A percentile compares a stretch with the other conserved stretches of the same genome.
These are phyloP conservation scores for Nicotiana otophora DNA, from an alignment of 257 asterid species.

Conservation along the genomic window DNA sequence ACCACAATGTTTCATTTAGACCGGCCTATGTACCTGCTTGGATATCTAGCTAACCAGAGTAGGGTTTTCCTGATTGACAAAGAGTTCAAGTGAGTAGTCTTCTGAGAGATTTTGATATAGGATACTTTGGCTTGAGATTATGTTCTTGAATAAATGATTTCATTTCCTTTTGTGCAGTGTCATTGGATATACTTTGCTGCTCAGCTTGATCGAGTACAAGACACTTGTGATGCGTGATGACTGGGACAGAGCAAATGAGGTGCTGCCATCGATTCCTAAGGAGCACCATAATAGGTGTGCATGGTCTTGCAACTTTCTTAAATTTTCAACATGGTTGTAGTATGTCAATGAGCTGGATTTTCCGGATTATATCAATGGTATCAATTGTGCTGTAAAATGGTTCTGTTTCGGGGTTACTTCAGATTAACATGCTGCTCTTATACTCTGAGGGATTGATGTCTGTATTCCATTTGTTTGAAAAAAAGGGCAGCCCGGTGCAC, in stretches of 20 bases:
- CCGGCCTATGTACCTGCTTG: constrained; percentile 96
- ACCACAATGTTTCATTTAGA: constrained; percentile 98
- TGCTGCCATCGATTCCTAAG: constrained; percentile 81
- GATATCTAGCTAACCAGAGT: constrained; percentile 93
- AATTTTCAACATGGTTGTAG: not conserved
- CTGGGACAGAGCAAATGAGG: constrained; percentile 75
- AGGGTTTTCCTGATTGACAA: constrained; percentile 84
- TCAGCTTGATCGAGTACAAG: constrained; percentile 90
- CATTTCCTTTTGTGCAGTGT: constrained; percentile 46
- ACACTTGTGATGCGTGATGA: constrained; percentile 98
- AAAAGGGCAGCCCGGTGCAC: too few relatives aligned
- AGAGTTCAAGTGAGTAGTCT: constrained; percentile 85
- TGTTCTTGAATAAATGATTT: not conserved
- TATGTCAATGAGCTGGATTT: not conserved
- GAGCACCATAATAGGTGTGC: constrained; percentile 82
- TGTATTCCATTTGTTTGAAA: not conserved
- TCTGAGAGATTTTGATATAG: not conserved
- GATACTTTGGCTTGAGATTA: not conserved
- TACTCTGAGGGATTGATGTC: not conserved
- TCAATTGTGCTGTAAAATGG: not conserved
- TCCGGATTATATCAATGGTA: not conserved
- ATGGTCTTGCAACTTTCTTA: not conserved
- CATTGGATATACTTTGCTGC: constrained; percentile 77
- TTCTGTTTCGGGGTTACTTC: not conserved
- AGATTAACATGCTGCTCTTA: not conserved